A percentile compares a stretch with the other conserved stretches of the same genome.
Conservation (phyloP, 1,284 basidiomycete genomes). For the Leccinum huronense region DNA sequence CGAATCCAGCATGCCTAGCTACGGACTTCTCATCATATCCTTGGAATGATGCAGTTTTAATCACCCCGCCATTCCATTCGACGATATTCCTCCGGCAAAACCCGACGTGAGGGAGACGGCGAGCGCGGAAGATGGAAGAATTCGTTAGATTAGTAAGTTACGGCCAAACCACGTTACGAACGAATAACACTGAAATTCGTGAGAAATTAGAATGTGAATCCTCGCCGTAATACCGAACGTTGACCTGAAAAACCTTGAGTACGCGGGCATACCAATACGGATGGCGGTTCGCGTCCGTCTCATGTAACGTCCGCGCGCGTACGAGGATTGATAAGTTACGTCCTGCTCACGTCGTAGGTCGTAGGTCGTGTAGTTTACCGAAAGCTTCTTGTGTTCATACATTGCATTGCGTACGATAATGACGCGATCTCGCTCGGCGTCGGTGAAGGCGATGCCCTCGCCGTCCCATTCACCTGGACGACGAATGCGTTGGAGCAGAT, state of each 20-base stretch:
- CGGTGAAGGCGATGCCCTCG: too few species aligned
- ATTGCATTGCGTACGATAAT: background rate
- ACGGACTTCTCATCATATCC: background rate
- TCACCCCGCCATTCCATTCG: background rate
- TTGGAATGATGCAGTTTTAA: background rate
- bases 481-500: background rate
- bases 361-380: constrained; percentile 10
- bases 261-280: constrained; percentile 10
- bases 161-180: too few species aligned
- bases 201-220: too few species aligned
- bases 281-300: background rate
- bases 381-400: background rate
- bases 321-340: background rate
- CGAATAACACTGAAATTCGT: too few species aligned
- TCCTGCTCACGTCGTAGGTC: constrained; percentile 2
- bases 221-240: background rate
- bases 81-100: too few species aligned
- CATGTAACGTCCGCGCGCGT: background rate
- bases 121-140: too few species aligned
- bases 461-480: too few species aligned
- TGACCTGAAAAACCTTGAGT: constrained; percentile 1
- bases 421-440: background rate
- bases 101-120: too few species aligned
- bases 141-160: too few species aligned
- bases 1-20: background rate